Evolutionary conservation across 305 asterid genomes (phyloP).

Genomic region (Fraxinus latifolia): DNA sequence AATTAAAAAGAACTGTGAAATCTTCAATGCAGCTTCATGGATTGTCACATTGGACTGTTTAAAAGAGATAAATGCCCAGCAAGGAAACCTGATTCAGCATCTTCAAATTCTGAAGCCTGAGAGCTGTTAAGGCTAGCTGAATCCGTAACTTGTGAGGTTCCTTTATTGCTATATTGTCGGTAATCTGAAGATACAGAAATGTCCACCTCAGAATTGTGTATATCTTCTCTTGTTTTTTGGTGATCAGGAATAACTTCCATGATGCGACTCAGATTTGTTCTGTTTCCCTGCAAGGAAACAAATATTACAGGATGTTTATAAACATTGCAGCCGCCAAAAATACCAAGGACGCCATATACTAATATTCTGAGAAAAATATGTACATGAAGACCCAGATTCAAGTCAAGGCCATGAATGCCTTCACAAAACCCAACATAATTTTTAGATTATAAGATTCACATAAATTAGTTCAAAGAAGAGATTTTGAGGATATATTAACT

Average conservation of each 20-base stretch:
- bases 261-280: conserved; percentile 55
- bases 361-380: background rate
- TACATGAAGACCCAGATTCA: background rate
- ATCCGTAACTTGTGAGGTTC: conserved; percentile 66
- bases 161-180: conserved; percentile 55
- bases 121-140: conserved; percentile 63
- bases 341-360: conserved; percentile 7
- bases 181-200: conserved; percentile 55
- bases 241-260: conserved; percentile 50
- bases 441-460: conserved; percentile 9
- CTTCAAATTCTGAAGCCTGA: conserved; percentile 79
- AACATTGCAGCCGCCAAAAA: conserved; percentile 10
- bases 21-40: conserved; percentile 3
- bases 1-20: background rate
- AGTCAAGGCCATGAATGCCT: conserved; percentile 10
- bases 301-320: conserved; percentile 9
- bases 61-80: conserved; percentile 17
- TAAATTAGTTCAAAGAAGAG: conserved; percentile 7
- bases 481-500: conserved; percentile 8
- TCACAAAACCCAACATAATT: conserved; percentile 8
- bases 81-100: conserved; percentile 83
- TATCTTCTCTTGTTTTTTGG: conserved; percentile 45
- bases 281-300: conserved; percentile 61
- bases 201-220: conserved; percentile 47
- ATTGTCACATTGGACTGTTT: background rate